Percentiles rank a stretch among this genome's conserved stretches.
Evolutionary conservation across 345 rosid genomes (phyloP).

Genomic region (Brassica napus): DNA sequence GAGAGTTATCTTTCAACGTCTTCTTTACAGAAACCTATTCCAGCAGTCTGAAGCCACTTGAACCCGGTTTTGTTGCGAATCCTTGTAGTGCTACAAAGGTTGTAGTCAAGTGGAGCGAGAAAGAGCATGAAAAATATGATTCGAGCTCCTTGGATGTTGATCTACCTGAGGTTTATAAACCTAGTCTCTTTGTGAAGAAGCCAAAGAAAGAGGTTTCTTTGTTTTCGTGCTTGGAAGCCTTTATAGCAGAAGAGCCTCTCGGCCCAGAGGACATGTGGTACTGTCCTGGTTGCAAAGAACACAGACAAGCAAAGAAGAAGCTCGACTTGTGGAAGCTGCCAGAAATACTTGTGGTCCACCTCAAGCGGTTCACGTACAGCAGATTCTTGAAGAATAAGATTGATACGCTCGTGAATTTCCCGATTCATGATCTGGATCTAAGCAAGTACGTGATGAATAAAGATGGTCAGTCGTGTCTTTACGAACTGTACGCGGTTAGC

Average conservation of each 20-base stretch:
- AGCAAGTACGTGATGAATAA: neutral
- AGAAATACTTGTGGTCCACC: neutral
- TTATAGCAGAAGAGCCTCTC: neutral
- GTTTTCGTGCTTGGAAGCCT: neutral
- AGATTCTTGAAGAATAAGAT: neutral
- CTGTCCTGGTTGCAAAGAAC: neutral
- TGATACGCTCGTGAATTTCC: neutral
- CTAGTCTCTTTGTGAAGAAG: neutral
- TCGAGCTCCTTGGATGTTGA: neutral
- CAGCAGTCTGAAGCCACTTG: neutral
- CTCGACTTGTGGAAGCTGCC: neutral
- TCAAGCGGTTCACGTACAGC: neutral
- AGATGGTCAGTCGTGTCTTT: neutral
- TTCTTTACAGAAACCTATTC: neutral
- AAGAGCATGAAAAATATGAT: neutral
- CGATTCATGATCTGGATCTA: neutral
- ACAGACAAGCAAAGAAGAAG: neutral
- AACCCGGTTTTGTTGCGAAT: neutral
- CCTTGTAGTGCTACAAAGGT: neutral
- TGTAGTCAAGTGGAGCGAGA: neutral
- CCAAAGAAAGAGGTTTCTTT: neutral
- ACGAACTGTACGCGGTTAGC: neutral
- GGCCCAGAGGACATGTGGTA: neutral
- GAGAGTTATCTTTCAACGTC: neutral
- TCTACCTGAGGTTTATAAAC: neutral